Base-by-base conservation (phyloP, 1,284 basidiomycete species). In the Neolentinus lepideus region DNA sequence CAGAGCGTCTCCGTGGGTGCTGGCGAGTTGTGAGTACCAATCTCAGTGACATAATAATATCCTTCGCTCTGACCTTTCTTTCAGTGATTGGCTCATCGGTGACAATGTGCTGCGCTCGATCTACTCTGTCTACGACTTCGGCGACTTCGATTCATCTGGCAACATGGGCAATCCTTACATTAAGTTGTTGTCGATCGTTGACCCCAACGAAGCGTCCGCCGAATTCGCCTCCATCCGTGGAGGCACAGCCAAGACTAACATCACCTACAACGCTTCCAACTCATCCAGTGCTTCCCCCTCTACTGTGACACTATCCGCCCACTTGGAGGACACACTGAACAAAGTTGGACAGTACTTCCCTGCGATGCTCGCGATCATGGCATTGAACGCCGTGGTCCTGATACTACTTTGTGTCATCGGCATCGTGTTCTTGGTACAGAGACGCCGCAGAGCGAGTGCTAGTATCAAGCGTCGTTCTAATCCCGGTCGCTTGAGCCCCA, bases 61-160 rank as follows among this genome's bases (percentile, higher is more conserved):
- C 12, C 29, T 31, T 6, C 29, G 12, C 12, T 12, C 29, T 31
- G 29, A 31, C 29, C 21, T 12, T 35, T 21, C 26, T 25, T 35
- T 52, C 59, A 90, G 87, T 64, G 88, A 91, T 65, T 87, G 85
- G 83, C 75, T 94, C 54, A 69, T 94, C 50, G 92, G 92, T 31
- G 89, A 88, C 68, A 90, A 88, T 63, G 78, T 90, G 66, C 76
- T 92, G 57, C 88, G 92, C 55, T 90, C 90, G 8, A 72, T 90
- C 43, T 94, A 94, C 71, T 82, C 90, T 14, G 73, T 94, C 54
- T 94, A 93, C 67, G 88, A 94, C 69, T 92, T 90, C 65, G 92
- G 92, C 22, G 88, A 92, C 69, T 90, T 83, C 62, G 79, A 84
- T 63, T 67, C 75, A 11, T 71, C 75, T 3, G 79, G 79, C 36